Percentiles rank a stretch among this genome's conserved stretches.
Conservation (phyloP, 495 filamentous ascomycete species). For the Penicillium cinerascens region DNA sequence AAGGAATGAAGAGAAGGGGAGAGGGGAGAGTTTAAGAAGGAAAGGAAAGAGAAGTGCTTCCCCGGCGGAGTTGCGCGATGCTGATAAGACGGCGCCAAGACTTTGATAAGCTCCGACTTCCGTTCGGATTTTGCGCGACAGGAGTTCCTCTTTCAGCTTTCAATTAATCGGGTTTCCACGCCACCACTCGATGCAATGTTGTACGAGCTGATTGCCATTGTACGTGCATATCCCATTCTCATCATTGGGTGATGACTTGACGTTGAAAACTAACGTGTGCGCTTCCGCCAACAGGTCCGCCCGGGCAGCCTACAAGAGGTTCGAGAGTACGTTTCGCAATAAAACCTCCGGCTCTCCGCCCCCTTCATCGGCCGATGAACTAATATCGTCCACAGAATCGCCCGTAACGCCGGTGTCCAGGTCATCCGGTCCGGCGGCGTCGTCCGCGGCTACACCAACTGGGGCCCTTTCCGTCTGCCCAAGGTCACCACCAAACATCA, state of each 20-base stretch:
- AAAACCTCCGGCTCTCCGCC: background rate
- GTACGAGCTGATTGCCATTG: slow-evolving; percentile 95
- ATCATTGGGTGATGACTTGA: background rate
- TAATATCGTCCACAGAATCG: slow-evolving; percentile 57
- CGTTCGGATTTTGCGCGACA: slow-evolving; percentile 25
- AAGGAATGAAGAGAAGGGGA: slow-evolving; percentile 21
- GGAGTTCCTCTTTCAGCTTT: slow-evolving; percentile 3
- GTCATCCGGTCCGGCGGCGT: slow-evolving; percentile 85
- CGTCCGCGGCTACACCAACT: slow-evolving; percentile 88
- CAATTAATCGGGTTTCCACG: slow-evolving; percentile 14
- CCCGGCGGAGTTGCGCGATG: slow-evolving; percentile 22
- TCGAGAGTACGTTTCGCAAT: slow-evolving; percentile 70
- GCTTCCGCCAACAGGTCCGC: slow-evolving; percentile 63
- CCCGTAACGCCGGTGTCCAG: slow-evolving; percentile 75
- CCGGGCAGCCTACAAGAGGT: slow-evolving; percentile 83
- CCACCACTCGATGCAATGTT: slow-evolving; percentile 60
- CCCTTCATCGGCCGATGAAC: slow-evolving; percentile 5
- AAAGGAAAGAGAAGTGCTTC: slow-evolving; percentile 26
- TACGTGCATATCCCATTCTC: slow-evolving; percentile 43
- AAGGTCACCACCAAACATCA: slow-evolving; percentile 71
- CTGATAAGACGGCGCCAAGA: slow-evolving; percentile 32
- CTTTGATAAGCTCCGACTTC: slow-evolving; percentile 29
- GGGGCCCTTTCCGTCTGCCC: slow-evolving; percentile 86
- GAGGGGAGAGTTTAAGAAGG: slow-evolving; percentile 26
- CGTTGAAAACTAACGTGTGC: slow-evolving; percentile 6